Base-by-base conservation (phyloP, 1,139 yeast species). In the Spencermartinsiella ligniputridi region DNA sequence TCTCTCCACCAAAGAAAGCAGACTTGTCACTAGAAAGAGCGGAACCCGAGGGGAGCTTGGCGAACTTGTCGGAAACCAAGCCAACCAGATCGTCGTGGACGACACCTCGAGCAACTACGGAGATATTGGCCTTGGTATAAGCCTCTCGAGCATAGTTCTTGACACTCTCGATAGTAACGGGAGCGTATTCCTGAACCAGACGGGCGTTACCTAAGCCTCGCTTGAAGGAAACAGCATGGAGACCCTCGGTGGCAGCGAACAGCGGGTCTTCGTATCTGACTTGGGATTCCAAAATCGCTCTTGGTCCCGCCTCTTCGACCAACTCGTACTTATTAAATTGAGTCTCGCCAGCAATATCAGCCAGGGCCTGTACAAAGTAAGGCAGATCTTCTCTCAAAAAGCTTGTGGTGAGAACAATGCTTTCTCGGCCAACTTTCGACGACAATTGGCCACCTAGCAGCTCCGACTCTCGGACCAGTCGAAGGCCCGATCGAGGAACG, bases 381-480 rank as follows among this genome's bases (percentile, higher is more conserved):
- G 97, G 97, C 63, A 94, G 79, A 57, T 84, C 87, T 68, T 85
- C 86, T 67, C 83, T 82, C 68, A 92, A 78, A 74, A 92, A 92
- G 58, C 79, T 75, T 47, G 97, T 82, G 56, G 79, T 76, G 63
- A 92, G 78, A 52, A 85, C 78, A 55, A 94, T 77, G 60, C 83
- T 75, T 66, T 92, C 97, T 74, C 97, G 84, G 64, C 88, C 80
- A 56, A 88, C 83, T 47, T 67, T 61, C 40, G 95, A 74, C 41
- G 77, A 65, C 66, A 88, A 79, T 52, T 70, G 70, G 63, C 96
- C 97, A 54, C 98, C 98, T 58, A 92, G 76, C 55, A 92, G 79
- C 72, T 94, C 99, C 46, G 92, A 73, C 72, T 94, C 98, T 70
- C 98, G 85, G 61, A 90, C 85, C 62, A 90, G 76, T 73, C 98